Conservation (phyloP, 345 rosid genomes). For the Citrus unshiu region DNA sequence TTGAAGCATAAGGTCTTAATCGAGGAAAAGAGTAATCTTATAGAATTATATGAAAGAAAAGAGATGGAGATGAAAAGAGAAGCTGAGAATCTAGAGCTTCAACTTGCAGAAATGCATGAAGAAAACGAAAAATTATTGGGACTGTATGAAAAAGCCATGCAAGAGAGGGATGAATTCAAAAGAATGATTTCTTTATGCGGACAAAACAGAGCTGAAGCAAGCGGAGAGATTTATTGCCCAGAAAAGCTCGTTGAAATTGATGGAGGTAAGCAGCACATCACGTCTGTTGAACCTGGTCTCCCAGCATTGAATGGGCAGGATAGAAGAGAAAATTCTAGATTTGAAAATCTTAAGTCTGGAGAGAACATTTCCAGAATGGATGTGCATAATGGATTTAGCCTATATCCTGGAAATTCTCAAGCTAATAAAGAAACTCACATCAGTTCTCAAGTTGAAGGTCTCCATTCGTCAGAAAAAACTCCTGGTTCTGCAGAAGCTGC, state of each 20-base stretch:
- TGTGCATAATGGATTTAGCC: background rate
- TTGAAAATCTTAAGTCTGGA: background rate
- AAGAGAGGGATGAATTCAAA: conserved; percentile 86
- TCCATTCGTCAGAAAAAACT: background rate
- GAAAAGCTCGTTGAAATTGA: conserved; percentile 62
- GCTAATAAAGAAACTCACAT: conserved; percentile 4
- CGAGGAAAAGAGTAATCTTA: conserved; percentile 84
- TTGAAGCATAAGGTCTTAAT: conserved; percentile 60
- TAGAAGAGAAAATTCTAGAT: background rate
- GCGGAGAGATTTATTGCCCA: conserved; percentile 36
- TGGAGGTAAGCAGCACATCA: conserved; percentile 22
- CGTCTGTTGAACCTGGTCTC: conserved; percentile 4
- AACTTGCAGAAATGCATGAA: conserved; percentile 80
- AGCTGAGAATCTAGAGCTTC: conserved; percentile 59
- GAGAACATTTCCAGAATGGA: background rate
- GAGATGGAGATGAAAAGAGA: conserved; percentile 37
- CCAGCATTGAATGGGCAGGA: conserved; percentile 1
- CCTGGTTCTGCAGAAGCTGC: background rate
- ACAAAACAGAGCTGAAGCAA: conserved; percentile 22
- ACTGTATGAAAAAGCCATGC: conserved; percentile 89
- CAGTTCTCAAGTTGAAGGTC: background rate
- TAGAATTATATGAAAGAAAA: conserved; percentile 75
- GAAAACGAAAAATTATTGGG: conserved; percentile 85
- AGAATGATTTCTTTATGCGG: conserved; percentile 45
- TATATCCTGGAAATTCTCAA: background rate